phyloP scores from a whole-genome alignment of 768 basidiomycete genomes.

The Lactarius indigo region DNA sequence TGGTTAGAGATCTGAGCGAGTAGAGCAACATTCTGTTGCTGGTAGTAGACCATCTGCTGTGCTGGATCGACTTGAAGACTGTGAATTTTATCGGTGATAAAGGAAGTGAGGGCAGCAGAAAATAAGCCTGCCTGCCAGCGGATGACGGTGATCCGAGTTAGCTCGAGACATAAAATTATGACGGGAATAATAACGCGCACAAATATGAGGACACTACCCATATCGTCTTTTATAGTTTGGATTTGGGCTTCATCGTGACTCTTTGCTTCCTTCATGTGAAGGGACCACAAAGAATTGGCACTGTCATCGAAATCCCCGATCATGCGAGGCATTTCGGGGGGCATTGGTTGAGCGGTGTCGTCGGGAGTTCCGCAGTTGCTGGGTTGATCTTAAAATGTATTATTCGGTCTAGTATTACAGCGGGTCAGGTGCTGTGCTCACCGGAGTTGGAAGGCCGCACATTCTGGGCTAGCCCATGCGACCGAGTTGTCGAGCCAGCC shows the following conservation, averaged over 20 bases:
- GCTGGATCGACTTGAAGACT: conserved; percentile 8
- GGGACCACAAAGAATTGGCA: conserved; percentile 1
- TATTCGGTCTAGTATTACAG: too few relatives aligned
- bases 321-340: too few relatives aligned
- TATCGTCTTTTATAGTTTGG: neutral
- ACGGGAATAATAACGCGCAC: neutral
- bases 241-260: neutral
- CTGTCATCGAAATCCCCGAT: neutral
- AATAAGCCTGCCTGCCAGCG: conserved; percentile 11
- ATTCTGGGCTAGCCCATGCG: too few relatives aligned
- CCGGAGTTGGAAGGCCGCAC: too few relatives aligned
- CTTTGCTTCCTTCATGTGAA: neutral
- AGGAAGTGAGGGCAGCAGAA: conserved; percentile 11
- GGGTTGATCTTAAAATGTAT: too few relatives aligned
- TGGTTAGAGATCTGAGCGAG: conserved; percentile 10
- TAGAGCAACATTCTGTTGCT: conserved; percentile 10
- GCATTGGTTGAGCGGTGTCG: too few relatives aligned
- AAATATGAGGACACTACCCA: neutral
- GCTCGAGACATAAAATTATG: too few relatives aligned
- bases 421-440: too few relatives aligned
- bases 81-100: neutral
- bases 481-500: too few relatives aligned
- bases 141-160: neutral
- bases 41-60: neutral
- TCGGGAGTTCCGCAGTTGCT: too few relatives aligned